Conservation (phyloP, 2,329 filamentous ascomycete genomes). For the Ceratocystis huliohia region DNA sequence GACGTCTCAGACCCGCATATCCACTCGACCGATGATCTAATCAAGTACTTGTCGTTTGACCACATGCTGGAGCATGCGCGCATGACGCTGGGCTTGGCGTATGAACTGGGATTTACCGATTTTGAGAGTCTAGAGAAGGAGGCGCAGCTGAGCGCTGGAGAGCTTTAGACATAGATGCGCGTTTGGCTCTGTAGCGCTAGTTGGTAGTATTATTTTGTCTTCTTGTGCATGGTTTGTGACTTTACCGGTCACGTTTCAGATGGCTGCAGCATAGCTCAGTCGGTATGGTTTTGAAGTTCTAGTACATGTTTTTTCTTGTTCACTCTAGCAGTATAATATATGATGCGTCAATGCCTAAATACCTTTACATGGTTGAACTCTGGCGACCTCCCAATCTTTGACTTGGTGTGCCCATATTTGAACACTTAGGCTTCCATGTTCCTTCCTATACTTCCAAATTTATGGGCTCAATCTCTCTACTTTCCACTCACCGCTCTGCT, state of each 20-base stretch:
- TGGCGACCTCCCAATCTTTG: too few relatives aligned
- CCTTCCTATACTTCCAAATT: not conserved
- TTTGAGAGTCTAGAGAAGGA: conserved; percentile 34
- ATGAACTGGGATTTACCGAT: conserved; percentile 51
- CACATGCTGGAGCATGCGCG: conserved; percentile 53
- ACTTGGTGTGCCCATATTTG: too few relatives aligned
- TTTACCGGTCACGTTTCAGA: not conserved
- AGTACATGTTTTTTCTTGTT: not conserved
- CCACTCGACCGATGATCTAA: conserved; percentile 58
- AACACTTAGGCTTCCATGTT: too few relatives aligned
- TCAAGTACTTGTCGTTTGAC: conserved; percentile 54
- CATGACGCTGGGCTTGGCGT: conserved; percentile 36
- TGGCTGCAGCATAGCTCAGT: too few relatives aligned
- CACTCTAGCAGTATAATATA: not conserved
- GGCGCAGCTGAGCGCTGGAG: conserved; percentile 22
- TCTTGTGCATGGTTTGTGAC: not conserved
- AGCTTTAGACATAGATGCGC: conserved; percentile 24
- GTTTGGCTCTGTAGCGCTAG: not conserved
- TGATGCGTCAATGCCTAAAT: not conserved
- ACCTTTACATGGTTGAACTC: too few relatives aligned
- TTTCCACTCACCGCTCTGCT: conserved; percentile 44
- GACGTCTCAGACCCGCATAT: conserved; percentile 55
- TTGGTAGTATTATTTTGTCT: conserved; percentile 4
- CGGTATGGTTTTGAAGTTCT: not conserved
- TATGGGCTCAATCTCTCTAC: conserved; percentile 64